Percentiles rank a stretch among this genome's conserved stretches.
phyloP scores from a whole-genome alignment of 2,329 filamentous ascomycete species.

The Diaporthe eres region DNA sequence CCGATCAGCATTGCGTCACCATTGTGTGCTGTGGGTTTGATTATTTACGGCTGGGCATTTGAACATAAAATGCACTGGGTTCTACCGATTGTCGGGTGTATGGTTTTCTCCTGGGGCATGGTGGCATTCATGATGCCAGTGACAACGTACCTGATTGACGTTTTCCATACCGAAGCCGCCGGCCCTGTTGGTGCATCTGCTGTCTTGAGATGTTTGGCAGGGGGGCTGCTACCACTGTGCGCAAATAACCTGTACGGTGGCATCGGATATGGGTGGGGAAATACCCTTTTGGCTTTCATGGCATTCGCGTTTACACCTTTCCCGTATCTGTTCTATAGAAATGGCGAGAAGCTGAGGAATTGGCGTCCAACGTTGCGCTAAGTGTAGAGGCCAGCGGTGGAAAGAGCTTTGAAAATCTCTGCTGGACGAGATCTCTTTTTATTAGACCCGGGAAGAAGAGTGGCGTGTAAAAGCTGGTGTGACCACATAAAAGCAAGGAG shows the following conservation, averaged over 20 bases:
- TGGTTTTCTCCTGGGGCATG: not conserved
- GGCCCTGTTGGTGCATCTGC: conserved; percentile 34
- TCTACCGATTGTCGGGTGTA: not conserved
- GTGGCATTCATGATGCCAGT: conserved; percentile 31
- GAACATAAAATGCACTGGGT: not conserved
- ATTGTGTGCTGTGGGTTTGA: not conserved
- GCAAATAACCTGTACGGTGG: not conserved
- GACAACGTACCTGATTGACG: conserved; percentile 5
- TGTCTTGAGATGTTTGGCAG: conserved; percentile 22
- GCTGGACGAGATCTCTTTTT: not conserved
- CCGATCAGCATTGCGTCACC: not conserved
- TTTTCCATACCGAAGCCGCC: conserved; percentile 27
- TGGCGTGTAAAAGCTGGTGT: no score
- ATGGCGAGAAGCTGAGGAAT: conserved; percentile 19
- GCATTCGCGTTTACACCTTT: conserved; percentile 24
- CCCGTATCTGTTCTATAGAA: conserved; percentile 10
- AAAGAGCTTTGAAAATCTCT: not conserved
- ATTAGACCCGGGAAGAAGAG: not conserved
- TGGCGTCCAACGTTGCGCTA: not conserved
- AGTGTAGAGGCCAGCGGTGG: not conserved
- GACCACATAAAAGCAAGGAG: not conserved
- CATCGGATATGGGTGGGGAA: conserved; percentile 17
- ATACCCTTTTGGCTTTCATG: conserved; percentile 28
- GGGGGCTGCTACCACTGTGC: conserved; percentile 29
- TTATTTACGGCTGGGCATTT: conserved; percentile 1